phyloP scores from a whole-genome alignment of 805 yeast species.

The Wickerhamomyces chaumierensis region DNA sequence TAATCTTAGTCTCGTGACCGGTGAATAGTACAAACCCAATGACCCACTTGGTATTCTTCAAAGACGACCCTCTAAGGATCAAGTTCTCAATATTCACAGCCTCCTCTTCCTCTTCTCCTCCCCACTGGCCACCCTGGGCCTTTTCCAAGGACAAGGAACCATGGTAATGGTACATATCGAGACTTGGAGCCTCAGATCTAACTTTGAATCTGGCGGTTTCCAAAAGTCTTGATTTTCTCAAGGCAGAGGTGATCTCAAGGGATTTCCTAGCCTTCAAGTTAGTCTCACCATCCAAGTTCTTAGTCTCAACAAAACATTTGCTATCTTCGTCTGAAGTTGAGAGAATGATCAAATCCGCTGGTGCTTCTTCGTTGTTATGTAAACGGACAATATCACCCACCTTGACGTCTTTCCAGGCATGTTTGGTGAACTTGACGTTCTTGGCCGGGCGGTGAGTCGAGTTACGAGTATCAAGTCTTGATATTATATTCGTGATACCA shows the following conservation, averaged over 20 bases:
- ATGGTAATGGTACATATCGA: slow-evolving; percentile 65
- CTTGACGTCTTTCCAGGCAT: slow-evolving; percentile 62
- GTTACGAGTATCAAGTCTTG: no score
- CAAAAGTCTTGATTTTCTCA: slow-evolving; percentile 37
- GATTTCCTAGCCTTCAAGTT: slow-evolving; percentile 57
- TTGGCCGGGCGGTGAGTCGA: no score
- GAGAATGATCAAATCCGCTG: slow-evolving; percentile 60
- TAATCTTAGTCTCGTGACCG: slow-evolving; percentile 70
- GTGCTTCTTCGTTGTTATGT: slow-evolving; percentile 68
- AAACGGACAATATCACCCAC: slow-evolving; percentile 71
- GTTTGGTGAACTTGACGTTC: no score
- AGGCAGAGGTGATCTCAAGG: slow-evolving; percentile 35
- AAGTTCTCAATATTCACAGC: slow-evolving; percentile 60
- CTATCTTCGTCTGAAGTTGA: slow-evolving; percentile 63
- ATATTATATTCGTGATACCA: no score
- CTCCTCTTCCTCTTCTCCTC: no score
- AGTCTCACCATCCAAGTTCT: slow-evolving; percentile 73
- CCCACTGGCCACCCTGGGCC: slow-evolving; percentile 22
- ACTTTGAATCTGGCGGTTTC: slow-evolving; percentile 54
- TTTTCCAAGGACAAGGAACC: slow-evolving; percentile 44
- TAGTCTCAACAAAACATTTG: slow-evolving; percentile 65
- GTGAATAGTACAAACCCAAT: slow-evolving; percentile 72
- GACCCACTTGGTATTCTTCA: slow-evolving; percentile 77
- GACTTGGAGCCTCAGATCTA: slow-evolving; percentile 83
- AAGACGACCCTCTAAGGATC: slow-evolving; percentile 63